Conservation (phyloP, 1,284 basidiomycete species). For the Fistulina hepatica region DNA sequence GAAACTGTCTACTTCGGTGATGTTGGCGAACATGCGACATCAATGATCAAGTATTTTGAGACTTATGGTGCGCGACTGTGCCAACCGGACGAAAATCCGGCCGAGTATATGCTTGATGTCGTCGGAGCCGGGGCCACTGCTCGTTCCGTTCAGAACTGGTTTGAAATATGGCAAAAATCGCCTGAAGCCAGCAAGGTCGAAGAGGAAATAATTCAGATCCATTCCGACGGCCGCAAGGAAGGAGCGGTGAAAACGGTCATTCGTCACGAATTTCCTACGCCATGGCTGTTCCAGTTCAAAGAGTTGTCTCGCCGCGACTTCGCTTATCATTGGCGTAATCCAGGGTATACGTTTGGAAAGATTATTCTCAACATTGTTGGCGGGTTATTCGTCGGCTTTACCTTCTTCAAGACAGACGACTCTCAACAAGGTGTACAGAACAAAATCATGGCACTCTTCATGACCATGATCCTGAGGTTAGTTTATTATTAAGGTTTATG, state of each 20-base stretch:
- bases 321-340: slow-evolving; percentile 26
- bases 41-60: slow-evolving; percentile 62
- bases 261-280: slow-evolving; percentile 36
- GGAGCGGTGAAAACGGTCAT: slow-evolving; percentile 24
- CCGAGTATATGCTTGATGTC: slow-evolving; percentile 50
- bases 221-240: slow-evolving; percentile 26
- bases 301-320: slow-evolving; percentile 42
- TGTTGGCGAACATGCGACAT: slow-evolving; percentile 53
- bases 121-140: slow-evolving; percentile 54
- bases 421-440: slow-evolving; percentile 69
- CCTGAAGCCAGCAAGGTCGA: slow-evolving; percentile 30
- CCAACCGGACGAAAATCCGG: slow-evolving; percentile 49
- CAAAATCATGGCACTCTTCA: slow-evolving; percentile 74
- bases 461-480: too few species aligned
- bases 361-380: slow-evolving; percentile 43
- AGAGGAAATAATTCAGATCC: slow-evolving; percentile 35
- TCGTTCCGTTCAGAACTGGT: slow-evolving; percentile 70
- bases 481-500: too few species aligned
- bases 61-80: slow-evolving; percentile 53
- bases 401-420: slow-evolving; percentile 56
- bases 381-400: slow-evolving; percentile 57
- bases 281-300: slow-evolving; percentile 34
- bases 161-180: slow-evolving; percentile 60
- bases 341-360: slow-evolving; percentile 63
- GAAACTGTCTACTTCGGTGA: slow-evolving; percentile 76